Evolutionary conservation across 2,329 filamentous ascomycete species (phyloP).

Genomic region (Phialophora chinensis): DNA sequence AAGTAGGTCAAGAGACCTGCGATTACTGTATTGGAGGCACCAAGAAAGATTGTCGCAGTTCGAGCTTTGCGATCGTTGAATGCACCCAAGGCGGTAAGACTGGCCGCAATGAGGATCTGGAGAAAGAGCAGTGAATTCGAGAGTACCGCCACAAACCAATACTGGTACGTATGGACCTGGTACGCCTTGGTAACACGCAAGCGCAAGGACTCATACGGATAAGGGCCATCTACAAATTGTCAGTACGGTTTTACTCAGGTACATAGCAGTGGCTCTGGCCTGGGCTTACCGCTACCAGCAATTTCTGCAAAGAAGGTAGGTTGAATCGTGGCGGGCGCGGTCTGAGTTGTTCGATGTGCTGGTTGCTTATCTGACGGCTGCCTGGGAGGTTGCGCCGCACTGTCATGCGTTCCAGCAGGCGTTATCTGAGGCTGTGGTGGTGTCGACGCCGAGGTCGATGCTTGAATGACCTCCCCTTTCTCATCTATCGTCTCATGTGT

Average conservation of each 20-base stretch:
- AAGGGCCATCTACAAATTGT: conserved; percentile 17
- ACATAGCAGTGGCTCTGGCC: not conserved
- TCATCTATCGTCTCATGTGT: conserved; percentile 8
- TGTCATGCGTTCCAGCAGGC: conserved; percentile 2
- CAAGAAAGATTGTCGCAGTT: conserved; percentile 28
- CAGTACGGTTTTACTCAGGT: not conserved
- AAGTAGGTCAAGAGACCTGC: conserved; percentile 31
- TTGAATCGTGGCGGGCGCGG: not conserved
- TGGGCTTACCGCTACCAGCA: conserved; percentile 11
- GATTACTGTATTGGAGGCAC: conserved; percentile 31
- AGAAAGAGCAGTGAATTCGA: conserved; percentile 29
- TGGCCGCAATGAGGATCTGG: conserved; percentile 28
- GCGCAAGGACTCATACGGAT: conserved; percentile 16
- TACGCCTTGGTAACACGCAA: conserved; percentile 23
- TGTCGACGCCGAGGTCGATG: not conserved
- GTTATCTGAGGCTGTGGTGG: not conserved
- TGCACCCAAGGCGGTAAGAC: conserved; percentile 26
- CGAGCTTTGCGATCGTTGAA: conserved; percentile 25
- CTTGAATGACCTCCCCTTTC: conserved; percentile 6
- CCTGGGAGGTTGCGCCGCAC: conserved; percentile 6
- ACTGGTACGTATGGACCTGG: conserved; percentile 25
- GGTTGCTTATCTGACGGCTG: not conserved
- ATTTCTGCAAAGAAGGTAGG: conserved; percentile 20
- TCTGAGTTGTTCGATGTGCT: not conserved
- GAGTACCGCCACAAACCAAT: conserved; percentile 26